These are phyloP conservation scores for Hypoxylon sp. DNA, from an alignment of 2,329 filamentous ascomycete species.

Conservation along the genomic window DNA sequence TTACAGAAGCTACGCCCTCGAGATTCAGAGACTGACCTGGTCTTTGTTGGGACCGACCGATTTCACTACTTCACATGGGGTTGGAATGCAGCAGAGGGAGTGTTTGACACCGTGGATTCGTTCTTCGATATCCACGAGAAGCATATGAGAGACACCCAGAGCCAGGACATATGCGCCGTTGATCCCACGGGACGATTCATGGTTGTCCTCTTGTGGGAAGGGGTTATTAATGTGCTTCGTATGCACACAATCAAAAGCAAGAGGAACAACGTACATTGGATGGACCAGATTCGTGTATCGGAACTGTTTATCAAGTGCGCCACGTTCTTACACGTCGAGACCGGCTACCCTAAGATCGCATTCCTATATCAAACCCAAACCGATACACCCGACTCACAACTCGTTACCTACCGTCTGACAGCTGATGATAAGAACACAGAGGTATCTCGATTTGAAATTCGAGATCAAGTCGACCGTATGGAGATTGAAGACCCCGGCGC, in stretches of 20 bases:
- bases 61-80: slow-evolving; percentile 90
- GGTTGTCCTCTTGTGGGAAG: slow-evolving; percentile 70
- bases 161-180: slow-evolving; percentile 83
- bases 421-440: slow-evolving; percentile 67
- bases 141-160: slow-evolving; percentile 81
- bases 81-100: slow-evolving; percentile 74
- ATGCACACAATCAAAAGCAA: slow-evolving; percentile 60
- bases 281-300: slow-evolving; percentile 67
- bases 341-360: slow-evolving; percentile 68
- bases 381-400: slow-evolving; percentile 64
- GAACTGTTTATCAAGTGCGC: slow-evolving; percentile 71
- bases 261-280: slow-evolving; percentile 58
- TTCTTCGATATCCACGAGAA: slow-evolving; percentile 68
- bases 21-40: slow-evolving; percentile 79
- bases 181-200: slow-evolving; percentile 78
- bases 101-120: slow-evolving; percentile 63
- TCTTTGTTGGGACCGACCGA: slow-evolving; percentile 92
- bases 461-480: slow-evolving; percentile 66
- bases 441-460: slow-evolving; percentile 66
- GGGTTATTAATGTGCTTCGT: slow-evolving; percentile 67
- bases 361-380: slow-evolving; percentile 68
- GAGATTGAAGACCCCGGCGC: slow-evolving; percentile 67
- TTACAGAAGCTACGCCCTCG: slow-evolving; percentile 82
- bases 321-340: slow-evolving; percentile 68
- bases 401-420: slow-evolving; percentile 70